Evolutionary conservation across 2,329 filamentous ascomycete genomes (phyloP).

Genomic region (Cyphellophora europaea): DNA sequence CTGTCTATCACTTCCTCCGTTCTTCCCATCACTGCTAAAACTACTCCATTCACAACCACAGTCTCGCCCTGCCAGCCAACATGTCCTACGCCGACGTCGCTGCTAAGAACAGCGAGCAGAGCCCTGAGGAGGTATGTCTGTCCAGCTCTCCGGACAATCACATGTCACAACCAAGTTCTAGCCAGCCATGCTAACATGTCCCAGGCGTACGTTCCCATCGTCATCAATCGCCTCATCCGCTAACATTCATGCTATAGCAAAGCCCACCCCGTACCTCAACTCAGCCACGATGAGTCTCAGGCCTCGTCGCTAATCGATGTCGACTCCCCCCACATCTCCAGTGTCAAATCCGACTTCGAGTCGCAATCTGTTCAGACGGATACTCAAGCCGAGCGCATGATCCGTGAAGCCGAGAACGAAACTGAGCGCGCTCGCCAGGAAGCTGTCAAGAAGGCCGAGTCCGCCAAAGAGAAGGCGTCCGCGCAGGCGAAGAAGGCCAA

Average conservation of each 20-base stretch:
- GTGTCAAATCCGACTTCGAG: constrained; percentile 32
- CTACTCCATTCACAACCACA: too few species aligned
- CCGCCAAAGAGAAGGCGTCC: constrained; percentile 24
- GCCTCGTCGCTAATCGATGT: constrained; percentile 37
- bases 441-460: constrained; percentile 21
- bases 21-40: neutral
- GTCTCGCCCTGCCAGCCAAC: too few species aligned
- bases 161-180: constrained; percentile 10
- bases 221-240: constrained; percentile 3
- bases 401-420: constrained; percentile 28
- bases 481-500: constrained; percentile 20
- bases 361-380: constrained; percentile 34
- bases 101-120: constrained; percentile 36
- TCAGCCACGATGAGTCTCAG: constrained; percentile 30
- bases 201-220: constrained; percentile 24
- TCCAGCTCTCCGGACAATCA: neutral
- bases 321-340: constrained; percentile 35
- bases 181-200: constrained; percentile 18
- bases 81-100: constrained; percentile 43
- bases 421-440: constrained; percentile 15
- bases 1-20: too few species aligned
- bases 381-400: constrained; percentile 36
- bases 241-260: constrained; percentile 24
- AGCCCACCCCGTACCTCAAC: constrained; percentile 28
- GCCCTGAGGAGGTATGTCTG: constrained; percentile 31